These are phyloP conservation scores for Boletellus emodensis DNA, from an alignment of 768 basidiomycete genomes.

Conservation along the genomic window DNA sequence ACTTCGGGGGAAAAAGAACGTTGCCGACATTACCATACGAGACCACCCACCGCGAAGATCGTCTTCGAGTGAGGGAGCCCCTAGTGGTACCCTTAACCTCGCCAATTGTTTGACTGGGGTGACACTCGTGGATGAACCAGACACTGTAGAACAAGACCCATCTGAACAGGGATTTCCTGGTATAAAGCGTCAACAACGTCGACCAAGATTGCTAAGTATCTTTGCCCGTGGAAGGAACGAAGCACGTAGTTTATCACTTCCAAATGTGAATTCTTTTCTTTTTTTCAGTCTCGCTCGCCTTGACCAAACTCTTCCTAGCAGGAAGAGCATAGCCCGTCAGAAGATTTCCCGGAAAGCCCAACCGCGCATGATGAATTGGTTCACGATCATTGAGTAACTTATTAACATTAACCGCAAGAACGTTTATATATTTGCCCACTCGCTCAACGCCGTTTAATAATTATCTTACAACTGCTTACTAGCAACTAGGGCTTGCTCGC, in stretches of 20 bases:
- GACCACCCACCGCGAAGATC: conserved; percentile 14
- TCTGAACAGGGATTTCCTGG: conserved; percentile 12
- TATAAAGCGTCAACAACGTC: conserved; percentile 20
- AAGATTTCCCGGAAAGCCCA: conserved; percentile 2
- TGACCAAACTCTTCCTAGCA: background rate
- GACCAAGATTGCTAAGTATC: conserved; percentile 30
- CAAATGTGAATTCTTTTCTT: conserved; percentile 10
- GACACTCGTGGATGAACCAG: conserved; percentile 41
- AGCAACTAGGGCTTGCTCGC: background rate
- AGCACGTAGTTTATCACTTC: background rate
- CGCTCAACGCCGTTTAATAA: background rate
- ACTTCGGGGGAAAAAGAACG: conserved; percentile 18
- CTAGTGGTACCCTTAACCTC: background rate
- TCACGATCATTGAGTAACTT: conserved; percentile 7
- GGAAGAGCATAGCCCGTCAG: conserved; percentile 7
- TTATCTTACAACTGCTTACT: background rate
- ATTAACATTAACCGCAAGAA: background rate
- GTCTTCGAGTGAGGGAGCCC: conserved; percentile 17
- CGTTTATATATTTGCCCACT: background rate
- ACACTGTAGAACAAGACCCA: conserved; percentile 25
- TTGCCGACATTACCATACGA: conserved; percentile 11
- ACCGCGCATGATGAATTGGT: conserved; percentile 1
- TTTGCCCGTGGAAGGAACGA: conserved; percentile 25
- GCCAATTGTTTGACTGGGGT: conserved; percentile 24
- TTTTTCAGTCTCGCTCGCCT: background rate